These are phyloP conservation scores for Solanum etuberosum DNA, from an alignment of 257 asterid genomes.

Conservation along the genomic window DNA sequence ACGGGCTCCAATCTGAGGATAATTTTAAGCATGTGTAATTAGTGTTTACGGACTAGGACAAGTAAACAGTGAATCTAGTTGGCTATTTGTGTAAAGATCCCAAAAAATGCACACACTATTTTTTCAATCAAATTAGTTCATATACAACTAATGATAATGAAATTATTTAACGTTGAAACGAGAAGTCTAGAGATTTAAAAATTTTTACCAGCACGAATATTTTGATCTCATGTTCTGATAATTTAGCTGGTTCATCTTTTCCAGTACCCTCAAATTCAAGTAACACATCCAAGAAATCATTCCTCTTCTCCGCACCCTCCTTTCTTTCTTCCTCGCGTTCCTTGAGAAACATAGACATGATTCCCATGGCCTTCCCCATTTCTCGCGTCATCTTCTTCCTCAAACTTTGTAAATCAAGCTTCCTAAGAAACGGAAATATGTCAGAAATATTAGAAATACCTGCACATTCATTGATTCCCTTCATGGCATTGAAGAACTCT, in stretches of 20 bases:
- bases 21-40: too few relatives aligned
- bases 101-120: too few relatives aligned
- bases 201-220: background rate
- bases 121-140: too few relatives aligned
- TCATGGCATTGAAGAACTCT: slow-evolving; percentile 41
- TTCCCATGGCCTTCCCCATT: slow-evolving; percentile 24
- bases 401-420: slow-evolving; percentile 49
- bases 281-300: slow-evolving; percentile 6
- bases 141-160: background rate
- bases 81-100: too few relatives aligned
- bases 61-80: too few relatives aligned
- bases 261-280: slow-evolving; percentile 3
- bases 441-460: slow-evolving; percentile 42
- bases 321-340: slow-evolving; percentile 18
- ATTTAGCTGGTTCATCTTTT: slow-evolving; percentile 6
- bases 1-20: too few relatives aligned
- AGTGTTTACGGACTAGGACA: too few relatives aligned
- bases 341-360: slow-evolving; percentile 22
- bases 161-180: background rate
- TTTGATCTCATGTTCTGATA: slow-evolving; percentile 4
- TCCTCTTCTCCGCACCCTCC: background rate
- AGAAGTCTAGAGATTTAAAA: background rate
- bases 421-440: slow-evolving; percentile 32
- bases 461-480: slow-evolving; percentile 35
- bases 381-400: slow-evolving; percentile 23